These are phyloP conservation scores for Aspergillus sclerotialis DNA, from an alignment of 2,329 filamentous ascomycete species.

Conservation along the genomic window DNA sequence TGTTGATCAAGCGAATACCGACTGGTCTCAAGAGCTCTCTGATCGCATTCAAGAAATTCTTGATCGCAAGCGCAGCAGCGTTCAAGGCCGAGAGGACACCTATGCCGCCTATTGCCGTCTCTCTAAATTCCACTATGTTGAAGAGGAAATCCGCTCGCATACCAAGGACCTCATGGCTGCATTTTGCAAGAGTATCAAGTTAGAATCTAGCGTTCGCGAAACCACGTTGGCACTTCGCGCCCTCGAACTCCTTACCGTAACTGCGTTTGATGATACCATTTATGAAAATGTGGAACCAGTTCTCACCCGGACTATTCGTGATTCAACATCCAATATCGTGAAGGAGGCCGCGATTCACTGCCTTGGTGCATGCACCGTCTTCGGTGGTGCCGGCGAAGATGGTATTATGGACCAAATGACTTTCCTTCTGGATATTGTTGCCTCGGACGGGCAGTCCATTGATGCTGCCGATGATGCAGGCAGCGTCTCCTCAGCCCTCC, in stretches of 20 bases:
- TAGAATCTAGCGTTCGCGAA: slow-evolving; percentile 62
- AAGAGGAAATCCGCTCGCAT: slow-evolving; percentile 53
- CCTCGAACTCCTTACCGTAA: slow-evolving; percentile 63
- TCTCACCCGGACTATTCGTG: slow-evolving; percentile 58
- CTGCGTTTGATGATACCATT: slow-evolving; percentile 56
- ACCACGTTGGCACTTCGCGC: slow-evolving; percentile 64
- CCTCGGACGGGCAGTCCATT: slow-evolving; percentile 68
- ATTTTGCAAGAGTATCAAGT: slow-evolving; percentile 64
- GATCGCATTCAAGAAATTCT: slow-evolving; percentile 65
- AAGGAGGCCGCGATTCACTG: slow-evolving; percentile 69
- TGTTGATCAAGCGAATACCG: slow-evolving; percentile 49
- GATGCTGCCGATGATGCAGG: slow-evolving; percentile 63
- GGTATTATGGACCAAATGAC: slow-evolving; percentile 66
- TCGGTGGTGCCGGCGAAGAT: slow-evolving; percentile 64
- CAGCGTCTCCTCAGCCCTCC: slow-evolving; percentile 67
- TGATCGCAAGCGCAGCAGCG: slow-evolving; percentile 71
- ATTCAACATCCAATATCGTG: slow-evolving; percentile 56
- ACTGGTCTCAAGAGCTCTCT: slow-evolving; percentile 57
- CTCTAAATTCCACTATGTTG: slow-evolving; percentile 61
- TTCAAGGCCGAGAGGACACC: slow-evolving; percentile 60
- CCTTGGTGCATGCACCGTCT: slow-evolving; percentile 65
- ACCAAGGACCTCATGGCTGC: slow-evolving; percentile 57
- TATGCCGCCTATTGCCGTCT: slow-evolving; percentile 57
- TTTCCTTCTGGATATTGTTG: slow-evolving; percentile 68
- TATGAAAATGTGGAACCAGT: slow-evolving; percentile 55